Evolutionary conservation across 2,329 filamentous ascomycete species (phyloP).

Genomic region (Talaromyces sp.): DNA sequence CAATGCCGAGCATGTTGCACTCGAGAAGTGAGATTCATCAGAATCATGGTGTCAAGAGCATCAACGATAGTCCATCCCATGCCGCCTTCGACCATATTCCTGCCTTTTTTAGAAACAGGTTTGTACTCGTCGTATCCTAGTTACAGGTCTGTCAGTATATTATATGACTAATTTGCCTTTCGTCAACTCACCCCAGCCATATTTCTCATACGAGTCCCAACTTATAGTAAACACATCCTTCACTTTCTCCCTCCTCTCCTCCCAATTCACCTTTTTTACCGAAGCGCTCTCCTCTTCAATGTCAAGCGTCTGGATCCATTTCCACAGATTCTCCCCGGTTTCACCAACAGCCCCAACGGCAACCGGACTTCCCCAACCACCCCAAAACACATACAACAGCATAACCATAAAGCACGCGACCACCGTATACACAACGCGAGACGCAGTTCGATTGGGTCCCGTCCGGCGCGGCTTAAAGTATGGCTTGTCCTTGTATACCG

Average conservation of each 20-base stretch:
- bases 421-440: conserved; percentile 59
- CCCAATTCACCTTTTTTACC: conserved; percentile 63
- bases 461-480: conserved; percentile 59
- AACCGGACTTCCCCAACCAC: conserved; percentile 23
- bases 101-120: conserved; percentile 74
- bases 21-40: conserved; percentile 93
- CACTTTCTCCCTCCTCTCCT: conserved; percentile 72
- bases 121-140: conserved; percentile 70
- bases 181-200: conserved; percentile 79
- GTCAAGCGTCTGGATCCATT: conserved; percentile 57
- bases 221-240: conserved; percentile 87
- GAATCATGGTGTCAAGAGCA: conserved; percentile 90
- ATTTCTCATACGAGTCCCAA: conserved; percentile 87
- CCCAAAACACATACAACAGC: conserved; percentile 61
- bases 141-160: conserved; percentile 30
- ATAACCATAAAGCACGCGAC: conserved; percentile 57
- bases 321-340: conserved; percentile 50
- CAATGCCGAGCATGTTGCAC: conserved; percentile 83
- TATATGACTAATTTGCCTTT: background rate
- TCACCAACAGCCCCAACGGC: conserved; percentile 30
- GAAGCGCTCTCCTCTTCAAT: conserved; percentile 31
- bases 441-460: conserved; percentile 60
- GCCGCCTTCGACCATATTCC: conserved; percentile 82
- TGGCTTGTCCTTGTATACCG: conserved; percentile 99
- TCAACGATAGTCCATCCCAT: conserved; percentile 99